A percentile compares a stretch with the other conserved stretches of the same genome.
These are phyloP conservation scores for Ormosia semicastrata DNA, from an alignment of 306 rosid species.

Conservation along the genomic window DNA sequence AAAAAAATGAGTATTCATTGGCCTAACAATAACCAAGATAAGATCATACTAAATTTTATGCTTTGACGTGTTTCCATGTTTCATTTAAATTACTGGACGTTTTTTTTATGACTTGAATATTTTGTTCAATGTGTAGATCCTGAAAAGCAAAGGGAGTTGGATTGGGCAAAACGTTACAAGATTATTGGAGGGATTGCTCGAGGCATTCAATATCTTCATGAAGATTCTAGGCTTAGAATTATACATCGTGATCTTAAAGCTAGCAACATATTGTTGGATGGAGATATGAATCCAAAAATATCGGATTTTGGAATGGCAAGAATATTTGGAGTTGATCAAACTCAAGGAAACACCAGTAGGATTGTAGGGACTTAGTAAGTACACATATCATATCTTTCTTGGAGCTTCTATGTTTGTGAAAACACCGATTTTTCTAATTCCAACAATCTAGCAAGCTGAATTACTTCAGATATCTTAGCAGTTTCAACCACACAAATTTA, in stretches of 20 bases:
- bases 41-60: neutral
- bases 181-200: constrained; percentile 45
- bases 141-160: constrained; percentile 26
- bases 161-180: constrained; percentile 42
- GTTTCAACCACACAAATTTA: neutral
- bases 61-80: neutral
- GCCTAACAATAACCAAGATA: neutral
- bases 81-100: neutral
- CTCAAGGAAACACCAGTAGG: constrained; percentile 31
- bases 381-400: no score
- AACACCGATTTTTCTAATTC: neutral
- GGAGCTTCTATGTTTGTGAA: neutral
- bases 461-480: neutral
- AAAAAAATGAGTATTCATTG: neutral
- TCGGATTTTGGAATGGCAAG: constrained; percentile 62
- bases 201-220: constrained; percentile 61
- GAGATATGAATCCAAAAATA: constrained; percentile 51
- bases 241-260: constrained; percentile 62
- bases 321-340: constrained; percentile 36
- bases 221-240: constrained; percentile 49
- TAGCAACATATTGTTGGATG: constrained; percentile 50
- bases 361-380: constrained; percentile 60
- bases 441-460: neutral
- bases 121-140: constrained; percentile 24
- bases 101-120: neutral